Conservation (phyloP, 192 early-diverging fungal genomes). For the Coemansia sp. region DNA sequence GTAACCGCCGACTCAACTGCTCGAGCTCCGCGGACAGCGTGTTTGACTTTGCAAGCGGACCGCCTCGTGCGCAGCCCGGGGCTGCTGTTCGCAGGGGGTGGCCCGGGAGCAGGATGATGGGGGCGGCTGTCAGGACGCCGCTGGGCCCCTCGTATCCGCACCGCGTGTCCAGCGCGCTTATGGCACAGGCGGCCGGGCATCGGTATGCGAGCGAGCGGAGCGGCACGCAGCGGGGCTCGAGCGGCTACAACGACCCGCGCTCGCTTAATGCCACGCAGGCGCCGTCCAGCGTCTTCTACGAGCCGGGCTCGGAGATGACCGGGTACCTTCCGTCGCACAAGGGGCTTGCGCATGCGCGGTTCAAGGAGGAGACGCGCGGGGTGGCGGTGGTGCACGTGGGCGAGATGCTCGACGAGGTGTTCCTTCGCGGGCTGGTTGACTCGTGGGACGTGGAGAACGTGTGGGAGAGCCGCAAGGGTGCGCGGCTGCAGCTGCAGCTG, state of each 20-base stretch:
- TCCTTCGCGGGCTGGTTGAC: slow-evolving; percentile 49
- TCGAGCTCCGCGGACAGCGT: slow-evolving; percentile 32
- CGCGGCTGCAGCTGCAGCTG: slow-evolving; percentile 53
- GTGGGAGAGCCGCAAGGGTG: slow-evolving; percentile 52
- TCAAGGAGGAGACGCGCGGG: slow-evolving; percentile 56
- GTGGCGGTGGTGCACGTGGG: slow-evolving; percentile 52
- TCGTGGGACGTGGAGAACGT: slow-evolving; percentile 56
- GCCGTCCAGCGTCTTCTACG: slow-evolving; percentile 51
- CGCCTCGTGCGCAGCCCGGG: slow-evolving; percentile 16
- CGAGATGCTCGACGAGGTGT: slow-evolving; percentile 55
- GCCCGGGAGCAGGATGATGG: background rate
- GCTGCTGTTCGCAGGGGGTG: slow-evolving; percentile 13
- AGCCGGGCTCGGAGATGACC: slow-evolving; percentile 22
- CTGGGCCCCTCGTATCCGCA: slow-evolving; percentile 17
- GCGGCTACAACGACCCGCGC: slow-evolving; percentile 33
- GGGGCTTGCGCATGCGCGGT: slow-evolving; percentile 40
- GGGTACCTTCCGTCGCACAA: slow-evolving; percentile 24
- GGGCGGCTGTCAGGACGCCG: background rate
- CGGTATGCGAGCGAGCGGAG: slow-evolving; percentile 11
- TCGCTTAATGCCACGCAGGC: slow-evolving; percentile 48
- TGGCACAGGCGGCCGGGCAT: slow-evolving; percentile 1
- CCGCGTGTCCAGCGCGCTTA: slow-evolving; percentile 26
- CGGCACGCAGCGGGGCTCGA: slow-evolving; percentile 14
- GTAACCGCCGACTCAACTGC: slow-evolving; percentile 28
- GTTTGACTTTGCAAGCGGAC: slow-evolving; percentile 41